Base-by-base conservation (phyloP, 2,329 filamentous ascomycete species). In the Fusarium keratoplasticum region DNA sequence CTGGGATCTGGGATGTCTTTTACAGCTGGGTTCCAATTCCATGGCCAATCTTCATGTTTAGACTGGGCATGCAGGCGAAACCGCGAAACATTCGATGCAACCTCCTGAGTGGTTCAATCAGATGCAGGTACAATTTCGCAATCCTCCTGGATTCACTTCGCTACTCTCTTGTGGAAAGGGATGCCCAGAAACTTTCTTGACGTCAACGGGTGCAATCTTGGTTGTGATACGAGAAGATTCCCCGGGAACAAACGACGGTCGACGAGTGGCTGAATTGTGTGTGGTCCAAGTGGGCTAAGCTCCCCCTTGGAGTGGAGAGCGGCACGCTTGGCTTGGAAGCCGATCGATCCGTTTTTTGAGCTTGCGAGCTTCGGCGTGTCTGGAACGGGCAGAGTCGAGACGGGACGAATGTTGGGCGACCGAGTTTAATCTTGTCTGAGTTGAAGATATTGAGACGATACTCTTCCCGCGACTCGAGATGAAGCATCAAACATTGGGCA, bases 261-360 rank as follows among this genome's bases (percentile, higher is more conserved):
- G 27, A 35, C 31, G 33, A 42, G 27, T 33, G 38, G 33, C 27
- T 59, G 61, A 42, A 18, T 33, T 20, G 18, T 31, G 54, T 35
- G 29, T 31, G 38, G 54, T 16, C 54, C 31, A 52, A 27, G 57
- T 61, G 65, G 66, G 42, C n/a, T 61, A 16, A 2, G 36, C 14
- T 70, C 40, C 69, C 72, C 72, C 47, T 75, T 71, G 66, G 44
- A 73, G 73, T 73, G 73, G 73, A 62, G 70, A 69, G 42, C 8
- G n/a, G 20, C 14, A 58, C 35, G 38, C 58, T 69, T 64, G 68
- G 71, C 66, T 64, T 36, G 33, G 59, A 64, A 63, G 72, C 72
- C 72, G 66, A 60, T 73, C 50, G 58, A 75, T 68, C 72, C 66
- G 72, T 64, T 61, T 18, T 71, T 71, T 66, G 35, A 22, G 55